Evolutionary conservation across 257 asterid species (phyloP), one percentile per base, ranked within the genome.

Genomic region (Solanum chiquidenum): DNA sequence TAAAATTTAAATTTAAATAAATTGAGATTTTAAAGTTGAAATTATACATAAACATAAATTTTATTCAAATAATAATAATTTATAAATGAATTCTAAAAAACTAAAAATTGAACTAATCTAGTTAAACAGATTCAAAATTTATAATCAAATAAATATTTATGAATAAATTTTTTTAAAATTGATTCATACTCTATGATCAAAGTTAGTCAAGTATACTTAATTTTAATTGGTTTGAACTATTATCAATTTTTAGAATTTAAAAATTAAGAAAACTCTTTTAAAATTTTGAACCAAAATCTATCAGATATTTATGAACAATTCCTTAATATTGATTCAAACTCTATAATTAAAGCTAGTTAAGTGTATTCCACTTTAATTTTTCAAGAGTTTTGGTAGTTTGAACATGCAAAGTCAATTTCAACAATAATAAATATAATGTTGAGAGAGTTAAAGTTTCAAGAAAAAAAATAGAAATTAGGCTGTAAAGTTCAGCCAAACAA

Each of bases 1-100:
- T 31, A 0, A 31, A 71, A 31, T 12, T 27, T 33, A 20, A 58
- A 21, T 16, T 55, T 2, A 18, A 18, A 16, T 29, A 55, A 6
- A 3, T 55, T 18, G 64, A 23, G 0, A 0, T 23, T 64, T 58
- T 7, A 0, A 58, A 58, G 9, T 7, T 0, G 2, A 58, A 58
- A 58, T 58, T 58, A 0, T 58, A 8, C 0, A 8, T 3, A 3
- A 8, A 58, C 1, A 21, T 21, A 7, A 0, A 7, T 20, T 55
- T 55, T 55, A 55, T 18, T 18, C 3, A 2, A 58, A 58, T 7
- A 21, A 21, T 58, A 20, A 18, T 16, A 55, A 18, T 18, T 55
- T 6, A 18, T 10, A 7, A 52, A 7, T 58, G 12, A 58, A 58
- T 58, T 2, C 12, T 58, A 21, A 20, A 21, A 58, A 58, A 1